Base-by-base conservation (phyloP, 371 early-diverging fungal genomes). In the Rhizopus sp. region DNA sequence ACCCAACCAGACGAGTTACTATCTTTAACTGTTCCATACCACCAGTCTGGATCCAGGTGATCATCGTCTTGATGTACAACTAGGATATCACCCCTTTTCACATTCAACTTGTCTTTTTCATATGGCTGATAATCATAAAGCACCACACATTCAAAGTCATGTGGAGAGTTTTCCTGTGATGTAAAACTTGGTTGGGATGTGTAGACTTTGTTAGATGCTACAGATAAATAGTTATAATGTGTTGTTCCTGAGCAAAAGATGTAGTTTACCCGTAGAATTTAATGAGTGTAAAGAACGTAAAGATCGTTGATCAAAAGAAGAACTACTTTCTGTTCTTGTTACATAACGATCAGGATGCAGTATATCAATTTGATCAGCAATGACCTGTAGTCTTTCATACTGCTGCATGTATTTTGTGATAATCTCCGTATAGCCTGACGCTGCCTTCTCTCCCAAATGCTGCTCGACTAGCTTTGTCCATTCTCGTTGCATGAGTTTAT, bases 401-500 rank as follows among this genome's bases (percentile, higher is more conserved):
- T 61, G 48, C 3, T 17, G 2, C 7, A 42, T 47, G n/a, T 68
- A 52, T 8, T 10, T n/a, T 9, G 16, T 30, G 1, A 61, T 29
- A 32, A 68, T 68, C 7, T 31, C 23, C 17, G 61, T 49, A n/a
- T 47, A 61, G 1, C 52, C 50, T 17, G 16, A 16, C 3, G 57
- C 45, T 12, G 54, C 59, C 4, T 57, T 10, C 33, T 49, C 29
- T 17, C 58, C 66, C 30, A 61, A 49, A 50, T 66, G 56, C n/a
- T 61, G 65, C 6, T 65, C 59, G 13, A 73, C 57, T 34, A 70
- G 45, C 9, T 68, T 70, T 35, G 48, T 49, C 73, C 74, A 73
- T 61, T 76, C 80, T 29, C 57, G 50, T 9, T 63, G 57, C 66
- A 77, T 62, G n/a, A 62, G 58, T n/a, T 63, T 53, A 60, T 80